Evolutionary conservation across 768 basidiomycete genomes (phyloP).

Genomic region (Sistotremastrum suecicum): DNA sequence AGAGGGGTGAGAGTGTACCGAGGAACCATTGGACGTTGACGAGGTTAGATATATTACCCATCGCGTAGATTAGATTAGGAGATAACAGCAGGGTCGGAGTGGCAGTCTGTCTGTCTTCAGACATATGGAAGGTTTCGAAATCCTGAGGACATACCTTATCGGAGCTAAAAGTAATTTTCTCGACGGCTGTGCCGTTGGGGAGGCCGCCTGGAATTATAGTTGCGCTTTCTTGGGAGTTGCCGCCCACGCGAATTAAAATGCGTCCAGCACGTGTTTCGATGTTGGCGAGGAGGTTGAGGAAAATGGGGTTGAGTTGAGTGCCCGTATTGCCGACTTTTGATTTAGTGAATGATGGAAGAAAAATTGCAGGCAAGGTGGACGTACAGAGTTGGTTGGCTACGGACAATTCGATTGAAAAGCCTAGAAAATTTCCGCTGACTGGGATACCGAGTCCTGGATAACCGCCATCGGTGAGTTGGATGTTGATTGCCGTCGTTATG

Average conservation of each 20-base stretch:
- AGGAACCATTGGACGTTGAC: constrained; percentile 56
- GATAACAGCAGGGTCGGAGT: constrained; percentile 58
- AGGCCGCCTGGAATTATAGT: constrained; percentile 34
- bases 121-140: constrained; percentile 5
- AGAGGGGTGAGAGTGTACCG: constrained; percentile 15
- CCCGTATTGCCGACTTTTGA: constrained; percentile 37
- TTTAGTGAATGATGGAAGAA: neutral
- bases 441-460: constrained; percentile 25
- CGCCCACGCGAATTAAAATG: constrained; percentile 58
- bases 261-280: constrained; percentile 48
- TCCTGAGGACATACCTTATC: constrained; percentile 21
- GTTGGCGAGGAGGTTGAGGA: constrained; percentile 70
- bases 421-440: constrained; percentile 46
- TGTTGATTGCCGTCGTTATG: constrained; percentile 22
- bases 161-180: constrained; percentile 27
- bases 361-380: constrained; percentile 28
- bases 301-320: constrained; percentile 40
- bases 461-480: constrained; percentile 8
- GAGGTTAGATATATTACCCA: constrained; percentile 42
- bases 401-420: constrained; percentile 68
- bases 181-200: constrained; percentile 30
- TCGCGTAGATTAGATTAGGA: constrained; percentile 49
- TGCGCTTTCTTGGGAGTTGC: constrained; percentile 66
- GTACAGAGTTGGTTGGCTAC: constrained; percentile 51
- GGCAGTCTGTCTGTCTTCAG: constrained; percentile 32